A percentile compares a stretch with the other conserved stretches of the same genome.
Evolutionary conservation across 441 rosid species (phyloP).

Genomic region (Heliophila coronopifolia): DNA sequence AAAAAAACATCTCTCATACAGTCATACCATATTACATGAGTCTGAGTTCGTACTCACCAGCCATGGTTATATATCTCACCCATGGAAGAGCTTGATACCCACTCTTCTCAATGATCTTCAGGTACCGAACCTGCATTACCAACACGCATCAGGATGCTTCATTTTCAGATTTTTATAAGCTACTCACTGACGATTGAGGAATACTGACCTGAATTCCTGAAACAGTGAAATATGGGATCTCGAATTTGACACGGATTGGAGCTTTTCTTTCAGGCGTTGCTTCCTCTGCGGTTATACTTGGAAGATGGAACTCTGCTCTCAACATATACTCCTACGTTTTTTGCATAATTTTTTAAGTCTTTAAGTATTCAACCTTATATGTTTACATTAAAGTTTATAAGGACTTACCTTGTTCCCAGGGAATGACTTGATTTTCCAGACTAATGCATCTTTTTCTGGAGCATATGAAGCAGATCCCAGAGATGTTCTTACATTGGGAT

Average conservation of each 20-base stretch:
- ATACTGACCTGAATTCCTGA: conserved; percentile 85
- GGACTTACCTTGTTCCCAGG: conserved; percentile 81
- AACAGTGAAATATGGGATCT: conserved; percentile 95
- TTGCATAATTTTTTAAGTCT: background rate
- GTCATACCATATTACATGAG: conserved; percentile 43
- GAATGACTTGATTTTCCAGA: conserved; percentile 96
- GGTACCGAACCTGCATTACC: conserved; percentile 44
- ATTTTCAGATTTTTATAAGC: no score
- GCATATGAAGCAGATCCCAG: conserved; percentile 94
- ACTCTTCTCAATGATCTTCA: conserved; percentile 76
- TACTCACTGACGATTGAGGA: no score
- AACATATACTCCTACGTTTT: conserved; percentile 78
- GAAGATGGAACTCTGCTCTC: conserved; percentile 94
- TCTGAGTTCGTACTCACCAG: conserved; percentile 73
- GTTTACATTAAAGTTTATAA: background rate
- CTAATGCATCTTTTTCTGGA: conserved; percentile 85
- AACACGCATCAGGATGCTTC: conserved; percentile 7
- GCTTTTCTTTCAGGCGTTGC: conserved; percentile 86
- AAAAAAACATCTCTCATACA: conserved; percentile 11
- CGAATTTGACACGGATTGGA: conserved; percentile 95
- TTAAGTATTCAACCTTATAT: background rate
- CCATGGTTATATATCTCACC: conserved; percentile 84
- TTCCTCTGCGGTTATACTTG: conserved; percentile 93
- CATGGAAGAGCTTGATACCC: conserved; percentile 83
- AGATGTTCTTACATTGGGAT: conserved; percentile 81